Evolutionary conservation across 2,329 filamentous ascomycete genomes (phyloP), one percentile per base, ranked within the genome.

Genomic region (Epichloe brachyelytri): DNA sequence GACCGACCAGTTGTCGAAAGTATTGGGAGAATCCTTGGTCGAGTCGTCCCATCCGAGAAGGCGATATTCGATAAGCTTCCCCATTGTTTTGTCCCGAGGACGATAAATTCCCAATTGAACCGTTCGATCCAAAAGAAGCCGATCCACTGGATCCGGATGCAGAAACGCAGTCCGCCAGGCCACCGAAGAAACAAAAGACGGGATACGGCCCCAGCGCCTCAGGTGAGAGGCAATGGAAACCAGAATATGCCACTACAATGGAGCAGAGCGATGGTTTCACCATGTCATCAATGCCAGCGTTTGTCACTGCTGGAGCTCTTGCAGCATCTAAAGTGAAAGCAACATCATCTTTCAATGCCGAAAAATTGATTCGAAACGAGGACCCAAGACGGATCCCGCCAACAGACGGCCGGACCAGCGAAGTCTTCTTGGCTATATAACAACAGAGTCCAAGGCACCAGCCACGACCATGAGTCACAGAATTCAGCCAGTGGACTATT

Each of bases 21-120:
- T 33, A 77, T 93, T 7, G 84, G 85, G 4, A 80, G 75, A 46
- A 91, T 95, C 17, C 70, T 96, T 4, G 68, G 77, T 6, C 77
- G 87, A 52, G 65, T 72, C 1, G 74, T 79, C 37, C 85, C 86
- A 10, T 66, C 73, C 1, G 69, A 78, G 47, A 66, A 74, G 46
- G 65, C 69, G 33, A 74, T 88, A 44, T 75, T 76, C 48, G 71
- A 75, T 48, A 65, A 65, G 5, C 68, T 82, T 40, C 73, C 76
- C 62, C 66, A 20, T 74, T 83, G 66, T 76, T 76, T 51, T 74
- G 69, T 43, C 69, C 73, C 0, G 80, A 86, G 58, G 88, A 93
- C 62, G 78, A 86, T 55, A 62, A 76, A 11, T 88, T 82, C 68
- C 84, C 86, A 0, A 59, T 79, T 3, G 80, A 84, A 46, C 85